Base-by-base conservation (phyloP, 768 basidiomycete genomes). In the Auricularia sp. region DNA sequence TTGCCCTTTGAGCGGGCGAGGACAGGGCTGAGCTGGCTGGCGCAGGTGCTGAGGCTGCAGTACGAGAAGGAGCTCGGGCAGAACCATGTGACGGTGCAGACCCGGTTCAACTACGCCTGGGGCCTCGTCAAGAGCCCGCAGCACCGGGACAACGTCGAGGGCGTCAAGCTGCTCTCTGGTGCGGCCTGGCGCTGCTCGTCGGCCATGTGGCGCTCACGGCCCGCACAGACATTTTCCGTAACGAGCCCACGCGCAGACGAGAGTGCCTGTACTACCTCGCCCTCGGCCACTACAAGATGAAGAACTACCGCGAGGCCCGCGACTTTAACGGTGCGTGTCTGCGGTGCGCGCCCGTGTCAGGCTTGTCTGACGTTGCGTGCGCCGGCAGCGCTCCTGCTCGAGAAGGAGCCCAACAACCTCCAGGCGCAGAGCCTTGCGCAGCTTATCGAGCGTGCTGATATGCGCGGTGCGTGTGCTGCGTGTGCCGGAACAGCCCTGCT, bases 61-160 rank as follows among this genome's bases (percentile, higher is more conserved):
- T 95, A 96, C 76, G 84, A 92, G 80, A 93, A 87, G 74, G 96
- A 99, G 74, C 78, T 85, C 21, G 79, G 83, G 0, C 87, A 93
- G 67, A 82, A 85, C 61, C 93, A 96, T 74, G 83, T 97, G 65
- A 93, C 92, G 10, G 83, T 88, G 6, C 97, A 99, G 77, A 96
- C 94, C 47, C 95, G 93, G 74, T 99, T 99, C 80, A 98, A 98
- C 78, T 95, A 89, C 75, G 85, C 92, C 47, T 97, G 96, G 96
- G 96, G 96, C 2, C 80, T 96, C 36, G 91, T 98, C 62, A 98
- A 98, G 80, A 92, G 91, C 70, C 90, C 90, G 12, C 75, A 84
- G 69, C 82, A 84, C 51, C 87, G 91, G 36, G 83, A 97, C 70
- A 94, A 98, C 71, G 90, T 89, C 0, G 91, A 97, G 72, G 97